Conservation (phyloP, 768 basidiomycete genomes). For the Lyophyllum decastes region DNA sequence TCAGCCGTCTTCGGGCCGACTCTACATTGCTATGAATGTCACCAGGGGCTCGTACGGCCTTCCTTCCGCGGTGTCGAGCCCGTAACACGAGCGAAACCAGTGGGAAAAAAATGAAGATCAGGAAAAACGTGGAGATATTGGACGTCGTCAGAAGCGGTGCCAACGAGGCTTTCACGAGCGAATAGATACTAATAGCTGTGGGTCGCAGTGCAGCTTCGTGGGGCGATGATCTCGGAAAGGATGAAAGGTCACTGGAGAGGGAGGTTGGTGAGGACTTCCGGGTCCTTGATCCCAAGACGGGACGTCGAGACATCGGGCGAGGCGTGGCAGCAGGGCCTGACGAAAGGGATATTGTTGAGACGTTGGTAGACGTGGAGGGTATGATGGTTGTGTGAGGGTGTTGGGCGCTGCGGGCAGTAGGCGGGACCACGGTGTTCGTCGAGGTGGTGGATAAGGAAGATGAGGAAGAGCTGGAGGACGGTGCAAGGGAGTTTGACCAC, state of each 20-base stretch:
- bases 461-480: slow-evolving; percentile 62
- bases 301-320: slow-evolving; percentile 19
- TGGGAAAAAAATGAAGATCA: slow-evolving; percentile 48
- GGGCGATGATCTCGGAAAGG: slow-evolving; percentile 14
- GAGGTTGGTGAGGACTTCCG: slow-evolving; percentile 24
- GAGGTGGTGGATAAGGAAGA: slow-evolving; percentile 74
- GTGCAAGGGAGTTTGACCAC: slow-evolving; percentile 47
- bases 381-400: slow-evolving; percentile 25
- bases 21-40: slow-evolving; percentile 47
- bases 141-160: slow-evolving; percentile 49
- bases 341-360: slow-evolving; percentile 36
- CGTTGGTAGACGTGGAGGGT: slow-evolving; percentile 28
- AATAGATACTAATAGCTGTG: slow-evolving; percentile 32
- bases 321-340: slow-evolving; percentile 41
- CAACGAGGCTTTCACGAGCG: slow-evolving; percentile 50
- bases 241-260: slow-evolving; percentile 11
- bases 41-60: slow-evolving; percentile 18
- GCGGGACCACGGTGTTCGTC: slow-evolving; percentile 70
- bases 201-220: slow-evolving; percentile 21
- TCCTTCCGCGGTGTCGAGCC: slow-evolving; percentile 42
- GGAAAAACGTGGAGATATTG: slow-evolving; percentile 48
- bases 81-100: slow-evolving; percentile 53
- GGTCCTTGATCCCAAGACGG: slow-evolving; percentile 18
- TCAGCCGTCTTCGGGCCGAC: slow-evolving; percentile 56
- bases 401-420: slow-evolving; percentile 28